Percentiles rank a stretch among this genome's conserved stretches.
These are phyloP conservation scores for Microstegium vimineum DNA, from an alignment of 176 grass and related monocot genomes.

Conservation along the genomic window DNA sequence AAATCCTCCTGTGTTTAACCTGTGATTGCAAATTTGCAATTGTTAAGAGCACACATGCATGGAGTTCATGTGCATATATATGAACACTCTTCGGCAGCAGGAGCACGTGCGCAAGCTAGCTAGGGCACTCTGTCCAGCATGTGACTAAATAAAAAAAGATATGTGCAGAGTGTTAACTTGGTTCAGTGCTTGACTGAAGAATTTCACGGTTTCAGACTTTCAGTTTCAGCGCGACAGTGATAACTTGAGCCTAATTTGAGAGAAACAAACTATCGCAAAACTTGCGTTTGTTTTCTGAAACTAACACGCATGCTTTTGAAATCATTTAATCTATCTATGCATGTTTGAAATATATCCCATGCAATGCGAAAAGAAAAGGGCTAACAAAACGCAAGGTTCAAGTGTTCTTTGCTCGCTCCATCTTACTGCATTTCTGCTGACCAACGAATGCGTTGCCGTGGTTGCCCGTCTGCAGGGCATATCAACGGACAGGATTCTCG, in stretches of 20 bases:
- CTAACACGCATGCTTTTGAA: not conserved
- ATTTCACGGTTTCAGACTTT: not conserved
- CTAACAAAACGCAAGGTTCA: not conserved
- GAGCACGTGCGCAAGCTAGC: not conserved
- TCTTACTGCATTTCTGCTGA: not conserved
- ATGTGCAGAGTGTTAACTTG: not conserved
- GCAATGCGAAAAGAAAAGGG: not conserved
- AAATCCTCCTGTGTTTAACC: not conserved
- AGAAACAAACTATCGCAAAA: not conserved
- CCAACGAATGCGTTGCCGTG: not conserved
- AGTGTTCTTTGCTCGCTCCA: not conserved
- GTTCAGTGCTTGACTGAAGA: not conserved
- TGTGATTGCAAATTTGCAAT: not conserved
- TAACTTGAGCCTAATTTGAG: not conserved
- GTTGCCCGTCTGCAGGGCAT: conserved; percentile 46
- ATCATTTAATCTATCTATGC: not conserved
- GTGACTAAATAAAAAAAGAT: not conserved
- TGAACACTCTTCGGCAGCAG: not conserved
- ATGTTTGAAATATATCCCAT: not conserved
- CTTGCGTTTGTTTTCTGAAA: not conserved
- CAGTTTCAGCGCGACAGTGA: not conserved
- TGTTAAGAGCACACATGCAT: not conserved
- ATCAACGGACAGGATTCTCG: conserved; percentile 85
- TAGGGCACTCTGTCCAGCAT: not conserved
- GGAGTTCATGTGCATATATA: not conserved